Conservation (phyloP, 768 basidiomycete genomes). For the Tricholoma saponaceum region DNA sequence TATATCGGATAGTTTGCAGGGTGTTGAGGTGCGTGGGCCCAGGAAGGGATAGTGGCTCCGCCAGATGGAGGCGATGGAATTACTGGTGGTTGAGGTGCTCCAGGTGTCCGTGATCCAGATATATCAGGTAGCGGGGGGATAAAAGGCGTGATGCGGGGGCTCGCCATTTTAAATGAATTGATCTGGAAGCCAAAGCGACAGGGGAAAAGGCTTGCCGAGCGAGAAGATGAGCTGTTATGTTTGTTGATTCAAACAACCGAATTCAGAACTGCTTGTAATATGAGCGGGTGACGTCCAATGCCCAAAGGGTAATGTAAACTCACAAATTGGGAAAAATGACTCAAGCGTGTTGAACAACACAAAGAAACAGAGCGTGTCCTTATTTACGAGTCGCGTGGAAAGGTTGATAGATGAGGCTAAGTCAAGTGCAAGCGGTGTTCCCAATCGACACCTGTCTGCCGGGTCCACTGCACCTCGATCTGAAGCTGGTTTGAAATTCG, state of each 20-base stretch:
- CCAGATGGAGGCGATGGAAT: conserved; percentile 21
- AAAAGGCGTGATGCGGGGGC: conserved; percentile 24
- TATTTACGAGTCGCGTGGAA: conserved; percentile 1
- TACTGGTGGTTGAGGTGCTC: conserved; percentile 27
- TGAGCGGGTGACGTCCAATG: not conserved
- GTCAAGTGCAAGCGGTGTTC: not conserved
- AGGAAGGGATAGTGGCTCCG: conserved; percentile 22
- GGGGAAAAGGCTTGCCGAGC: not conserved
- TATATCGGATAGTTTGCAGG: conserved; percentile 35
- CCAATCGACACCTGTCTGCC: not conserved
- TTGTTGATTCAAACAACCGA: conserved; percentile 1
- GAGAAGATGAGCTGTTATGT: not conserved
- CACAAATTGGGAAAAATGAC: conserved; percentile 11
- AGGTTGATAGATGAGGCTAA: not conserved
- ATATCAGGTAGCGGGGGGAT: conserved; percentile 35
- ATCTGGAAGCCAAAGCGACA: not conserved
- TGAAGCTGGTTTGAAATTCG: not conserved
- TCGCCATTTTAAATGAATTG: conserved; percentile 8
- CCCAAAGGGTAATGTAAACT: not conserved
- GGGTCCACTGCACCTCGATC: not conserved
- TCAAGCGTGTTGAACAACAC: conserved; percentile 1
- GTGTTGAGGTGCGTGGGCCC: conserved; percentile 29
- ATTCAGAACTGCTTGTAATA: not conserved
- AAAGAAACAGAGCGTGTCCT: not conserved
- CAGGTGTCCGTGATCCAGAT: conserved; percentile 20